Percentiles rank a stretch among this genome's conserved stretches.
phyloP scores from a whole-genome alignment of 2,329 filamentous ascomycete species.

The Mycosphaerella sp. region DNA sequence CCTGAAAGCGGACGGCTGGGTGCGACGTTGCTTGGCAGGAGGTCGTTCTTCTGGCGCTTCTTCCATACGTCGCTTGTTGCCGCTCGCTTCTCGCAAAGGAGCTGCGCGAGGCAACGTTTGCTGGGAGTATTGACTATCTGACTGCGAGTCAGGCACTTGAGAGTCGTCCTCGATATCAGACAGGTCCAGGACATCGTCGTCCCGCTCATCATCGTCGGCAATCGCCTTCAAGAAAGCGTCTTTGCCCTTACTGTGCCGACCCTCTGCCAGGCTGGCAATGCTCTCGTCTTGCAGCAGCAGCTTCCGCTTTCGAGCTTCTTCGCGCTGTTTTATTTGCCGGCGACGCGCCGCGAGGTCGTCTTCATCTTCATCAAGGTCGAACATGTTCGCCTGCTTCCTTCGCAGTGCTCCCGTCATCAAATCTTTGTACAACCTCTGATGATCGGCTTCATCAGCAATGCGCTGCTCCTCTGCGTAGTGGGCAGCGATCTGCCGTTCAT shows the following conservation, averaged over 20 bases:
- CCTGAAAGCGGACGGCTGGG: slow-evolving; percentile 38
- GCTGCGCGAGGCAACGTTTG: slow-evolving; percentile 6
- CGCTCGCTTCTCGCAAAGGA: slow-evolving; percentile 27
- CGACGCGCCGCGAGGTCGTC: slow-evolving; percentile 71
- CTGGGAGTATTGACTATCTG: slow-evolving; percentile 25
- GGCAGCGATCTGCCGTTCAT: slow-evolving; percentile 75
- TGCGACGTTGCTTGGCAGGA: slow-evolving; percentile 29
- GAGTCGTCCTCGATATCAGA: slow-evolving; percentile 51
- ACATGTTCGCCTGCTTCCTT: slow-evolving; percentile 62
- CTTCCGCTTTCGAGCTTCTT: slow-evolving; percentile 88
- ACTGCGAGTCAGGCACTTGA: slow-evolving; percentile 32
- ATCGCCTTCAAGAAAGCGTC: slow-evolving; percentile 85
- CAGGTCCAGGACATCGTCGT: slow-evolving; percentile 65
- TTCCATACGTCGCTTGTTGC: slow-evolving; percentile 27
- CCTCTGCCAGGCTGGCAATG: slow-evolving; percentile 65
- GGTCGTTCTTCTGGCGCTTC: slow-evolving; percentile 37
- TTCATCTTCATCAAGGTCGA: slow-evolving; percentile 74
- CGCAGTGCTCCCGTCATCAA: slow-evolving; percentile 83
- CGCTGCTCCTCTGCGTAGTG: slow-evolving; percentile 80
- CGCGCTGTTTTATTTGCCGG: slow-evolving; percentile 72
- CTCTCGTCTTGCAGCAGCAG: slow-evolving; percentile 83
- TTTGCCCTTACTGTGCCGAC: slow-evolving; percentile 55
- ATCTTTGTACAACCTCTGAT: slow-evolving; percentile 87
- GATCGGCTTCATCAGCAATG: slow-evolving; percentile 73
- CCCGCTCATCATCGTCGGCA: slow-evolving; percentile 57